Evolutionary conservation across 2,329 filamentous ascomycete genomes (phyloP), one percentile per base, ranked within the genome.

Genomic region (Eurotiales sp.): DNA sequence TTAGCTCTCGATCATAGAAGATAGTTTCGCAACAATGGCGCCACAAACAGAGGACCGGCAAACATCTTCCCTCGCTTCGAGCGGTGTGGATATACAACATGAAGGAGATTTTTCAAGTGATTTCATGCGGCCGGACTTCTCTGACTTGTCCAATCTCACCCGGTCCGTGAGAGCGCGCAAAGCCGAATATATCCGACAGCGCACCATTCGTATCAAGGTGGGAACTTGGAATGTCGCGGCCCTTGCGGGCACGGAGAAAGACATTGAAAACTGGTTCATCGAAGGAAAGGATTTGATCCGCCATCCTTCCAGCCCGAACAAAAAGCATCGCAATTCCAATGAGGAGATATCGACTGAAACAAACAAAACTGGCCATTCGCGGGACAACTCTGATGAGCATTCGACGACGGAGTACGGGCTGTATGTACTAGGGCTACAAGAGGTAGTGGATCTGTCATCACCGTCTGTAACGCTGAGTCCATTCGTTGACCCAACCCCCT

Each of bases 151-250:
- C 42, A 77, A 76, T 27, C 71, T 86, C 8, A 75, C 77, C 2
- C 77, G 80, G 48, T 79, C 77, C 2, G 69, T 97, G 34, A 81
- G 86, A 64, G 84, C 87, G 34, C 82, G 93, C 49, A 82, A 85
- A 61, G 73, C 81, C 44, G 91, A 97, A 67, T 99, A 91, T 67
- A 86, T 87, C 22, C 82, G 84, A 32, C 81, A 84, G 39, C 85
- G 85, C 65, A 80, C 80, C 46, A 82, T 96, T 59, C 85, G 85
- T 58, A 81, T 99, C 69, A 96, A 96, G 71, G 80, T 99, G 46
- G 93, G 92, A 37, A 87, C 88, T 0, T 99, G 93, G 93, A 99
- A 99, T 70, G 89, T 96, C 14, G 93, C 90, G 3, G 85, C 86
- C 1, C 85, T 87, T 57, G 83, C 88, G 11, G 90, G 88, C 21